Conservation (phyloP, 2,329 filamentous ascomycete genomes). For the Ascochyta pisi region DNA sequence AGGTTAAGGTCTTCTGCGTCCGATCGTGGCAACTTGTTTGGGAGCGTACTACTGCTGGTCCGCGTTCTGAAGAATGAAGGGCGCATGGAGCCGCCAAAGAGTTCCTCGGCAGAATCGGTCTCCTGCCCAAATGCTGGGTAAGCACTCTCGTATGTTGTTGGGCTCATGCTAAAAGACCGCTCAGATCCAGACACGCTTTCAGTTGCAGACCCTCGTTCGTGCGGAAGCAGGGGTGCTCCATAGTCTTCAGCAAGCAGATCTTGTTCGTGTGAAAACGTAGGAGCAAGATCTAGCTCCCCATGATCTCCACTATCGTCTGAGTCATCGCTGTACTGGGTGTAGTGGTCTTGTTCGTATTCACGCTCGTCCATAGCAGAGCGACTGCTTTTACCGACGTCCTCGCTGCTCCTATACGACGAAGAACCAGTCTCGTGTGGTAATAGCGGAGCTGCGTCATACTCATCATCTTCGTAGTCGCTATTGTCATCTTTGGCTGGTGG, state of each 20-base stretch:
- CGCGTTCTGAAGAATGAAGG: slow-evolving; percentile 28
- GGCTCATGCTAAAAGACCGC: slow-evolving; percentile 18
- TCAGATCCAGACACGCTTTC: slow-evolving; percentile 25
- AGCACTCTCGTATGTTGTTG: slow-evolving; percentile 5
- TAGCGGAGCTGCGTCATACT: slow-evolving; percentile 41
- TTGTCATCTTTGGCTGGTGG: background rate
- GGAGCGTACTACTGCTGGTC: slow-evolving; percentile 34
- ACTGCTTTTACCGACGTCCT: slow-evolving; percentile 23
- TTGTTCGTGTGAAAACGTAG: slow-evolving; percentile 20
- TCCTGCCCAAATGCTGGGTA: slow-evolving; percentile 23
- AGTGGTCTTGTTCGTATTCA: slow-evolving; percentile 19
- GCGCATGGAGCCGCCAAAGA: slow-evolving; percentile 19
- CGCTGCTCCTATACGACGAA: slow-evolving; percentile 23
- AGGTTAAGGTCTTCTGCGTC: slow-evolving; percentile 40
- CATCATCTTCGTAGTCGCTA: slow-evolving; percentile 26
- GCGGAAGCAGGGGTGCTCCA: slow-evolving; percentile 30
- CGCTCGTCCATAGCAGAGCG: slow-evolving; percentile 17
- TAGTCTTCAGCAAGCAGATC: slow-evolving; percentile 7
- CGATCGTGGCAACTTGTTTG: slow-evolving; percentile 36
- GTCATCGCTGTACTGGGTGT: slow-evolving; percentile 15
- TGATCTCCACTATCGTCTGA: slow-evolving; percentile 7
- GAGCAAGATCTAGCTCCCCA: slow-evolving; percentile 11
- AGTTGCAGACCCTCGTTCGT: slow-evolving; percentile 26
- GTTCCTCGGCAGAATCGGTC: slow-evolving; percentile 9
- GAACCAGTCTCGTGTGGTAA: slow-evolving; percentile 47